These are phyloP conservation scores for Kandelia obovata DNA, from an alignment of 345 rosid genomes.

Conservation along the genomic window DNA sequence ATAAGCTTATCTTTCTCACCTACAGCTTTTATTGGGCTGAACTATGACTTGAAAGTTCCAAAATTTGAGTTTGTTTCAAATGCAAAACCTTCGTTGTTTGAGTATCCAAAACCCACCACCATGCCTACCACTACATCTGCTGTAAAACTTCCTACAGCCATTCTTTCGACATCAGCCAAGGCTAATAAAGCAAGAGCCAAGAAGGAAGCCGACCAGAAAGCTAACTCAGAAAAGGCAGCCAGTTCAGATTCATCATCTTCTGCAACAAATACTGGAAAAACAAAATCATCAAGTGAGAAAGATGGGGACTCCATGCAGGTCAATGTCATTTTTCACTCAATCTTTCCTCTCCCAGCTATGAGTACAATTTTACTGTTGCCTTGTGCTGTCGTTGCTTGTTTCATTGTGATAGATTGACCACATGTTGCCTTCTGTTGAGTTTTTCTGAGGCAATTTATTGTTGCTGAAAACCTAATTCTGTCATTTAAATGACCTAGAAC, in stretches of 20 bases:
- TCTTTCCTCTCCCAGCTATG: no score
- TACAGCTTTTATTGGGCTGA: slow-evolving; percentile 89
- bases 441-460: background rate
- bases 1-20: slow-evolving; percentile 92
- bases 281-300: slow-evolving; percentile 59
- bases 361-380: background rate
- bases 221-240: slow-evolving; percentile 55
- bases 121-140: slow-evolving; percentile 77
- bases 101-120: slow-evolving; percentile 91
- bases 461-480: background rate
- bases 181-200: slow-evolving; percentile 87
- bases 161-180: slow-evolving; percentile 93
- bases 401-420: background rate
- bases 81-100: slow-evolving; percentile 91
- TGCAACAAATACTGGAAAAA: slow-evolving; percentile 41
- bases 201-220: slow-evolving; percentile 91
- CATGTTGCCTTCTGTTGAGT: background rate
- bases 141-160: slow-evolving; percentile 92
- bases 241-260: slow-evolving; percentile 39
- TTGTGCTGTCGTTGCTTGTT: background rate
- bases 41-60: slow-evolving; percentile 92
- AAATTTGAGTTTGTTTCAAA: slow-evolving; percentile 88
- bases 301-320: slow-evolving; percentile 90
- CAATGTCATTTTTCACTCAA: no score
- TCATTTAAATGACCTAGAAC: background rate